A percentile compares a stretch with the other conserved stretches of the same genome.
These are phyloP conservation scores for Dryas integrifolia DNA, from an alignment of 331 rosid genomes.

Conservation along the genomic window DNA sequence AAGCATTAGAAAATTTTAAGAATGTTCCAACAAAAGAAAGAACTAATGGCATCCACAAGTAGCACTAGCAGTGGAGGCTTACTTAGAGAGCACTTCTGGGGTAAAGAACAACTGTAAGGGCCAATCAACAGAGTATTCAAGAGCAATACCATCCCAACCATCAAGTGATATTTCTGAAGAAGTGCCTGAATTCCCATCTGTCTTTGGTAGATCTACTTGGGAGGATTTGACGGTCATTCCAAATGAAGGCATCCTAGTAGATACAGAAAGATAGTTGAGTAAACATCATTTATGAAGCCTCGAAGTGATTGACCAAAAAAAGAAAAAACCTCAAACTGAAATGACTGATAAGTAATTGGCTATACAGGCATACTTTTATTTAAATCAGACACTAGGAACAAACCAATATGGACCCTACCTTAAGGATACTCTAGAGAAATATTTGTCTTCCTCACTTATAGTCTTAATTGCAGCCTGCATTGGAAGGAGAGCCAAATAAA, in stretches of 20 bases:
- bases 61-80: conserved; percentile 31
- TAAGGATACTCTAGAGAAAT: conserved; percentile 80
- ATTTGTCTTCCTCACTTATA: conserved; percentile 83
- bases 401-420: conserved; percentile 46
- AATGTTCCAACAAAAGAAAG: conserved; percentile 9
- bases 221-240: conserved; percentile 79
- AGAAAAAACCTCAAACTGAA: conserved; percentile 25
- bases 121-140: conserved; percentile 93
- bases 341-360: conserved; percentile 3
- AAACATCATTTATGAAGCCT: conserved; percentile 16
- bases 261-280: conserved; percentile 25
- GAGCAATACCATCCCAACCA: conserved; percentile 96
- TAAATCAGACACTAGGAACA: conserved; percentile 20
- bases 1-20: background rate
- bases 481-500: conserved; percentile 25
- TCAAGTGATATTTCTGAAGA: conserved; percentile 68
- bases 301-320: background rate
- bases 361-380: background rate
- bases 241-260: conserved; percentile 82
- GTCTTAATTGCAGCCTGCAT: conserved; percentile 92
- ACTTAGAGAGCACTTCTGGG: conserved; percentile 93
- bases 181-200: conserved; percentile 54
- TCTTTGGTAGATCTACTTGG: conserved; percentile 51
- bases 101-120: conserved; percentile 94
- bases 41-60: conserved; percentile 24